phyloP scores from a whole-genome alignment of 2,329 filamentous ascomycete species.

The Macrophomina tecta region DNA sequence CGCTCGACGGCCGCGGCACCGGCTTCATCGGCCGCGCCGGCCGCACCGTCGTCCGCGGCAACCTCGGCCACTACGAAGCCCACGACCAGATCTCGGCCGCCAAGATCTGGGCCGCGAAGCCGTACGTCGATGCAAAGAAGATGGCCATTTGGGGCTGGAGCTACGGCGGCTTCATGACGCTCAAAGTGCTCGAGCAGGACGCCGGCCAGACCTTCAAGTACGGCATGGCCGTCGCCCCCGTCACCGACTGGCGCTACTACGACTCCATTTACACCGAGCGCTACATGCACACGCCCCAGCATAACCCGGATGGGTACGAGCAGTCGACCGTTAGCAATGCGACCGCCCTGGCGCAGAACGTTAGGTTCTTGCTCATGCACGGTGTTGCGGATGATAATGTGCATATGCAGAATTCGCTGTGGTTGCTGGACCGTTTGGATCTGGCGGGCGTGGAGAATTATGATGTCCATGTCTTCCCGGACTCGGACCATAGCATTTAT shows the following conservation, averaged over 20 bases:
- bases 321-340: conserved; percentile 77
- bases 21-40: conserved; percentile 86
- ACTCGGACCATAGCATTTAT: conserved; percentile 92
- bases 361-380: conserved; percentile 94
- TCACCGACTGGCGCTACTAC: conserved; percentile 98
- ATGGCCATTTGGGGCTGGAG: conserved; percentile 99
- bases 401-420: conserved; percentile 92
- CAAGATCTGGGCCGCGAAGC: conserved; percentile 78
- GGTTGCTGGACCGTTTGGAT: conserved; percentile 85
- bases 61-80: conserved; percentile 84
- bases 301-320: conserved; percentile 79
- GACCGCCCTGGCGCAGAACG: conserved; percentile 73
- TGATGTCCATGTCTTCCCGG: conserved; percentile 94
- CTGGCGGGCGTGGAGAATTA: conserved; percentile 86
- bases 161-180: conserved; percentile 91
- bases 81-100: conserved; percentile 90
- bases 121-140: conserved; percentile 80
- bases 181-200: conserved; percentile 93
- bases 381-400: conserved; percentile 97
- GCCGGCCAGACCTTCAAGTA: conserved; percentile 90
- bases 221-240: conserved; percentile 96
- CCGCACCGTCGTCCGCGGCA: conserved; percentile 79
- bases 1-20: conserved; percentile 90
- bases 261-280: conserved; percentile 93
- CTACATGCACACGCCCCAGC: conserved; percentile 94